A percentile compares a stretch with the other conserved stretches of the same genome.
Evolutionary conservation across 441 rosid species (phyloP).

Genomic region (Adansonia gregorii): DNA sequence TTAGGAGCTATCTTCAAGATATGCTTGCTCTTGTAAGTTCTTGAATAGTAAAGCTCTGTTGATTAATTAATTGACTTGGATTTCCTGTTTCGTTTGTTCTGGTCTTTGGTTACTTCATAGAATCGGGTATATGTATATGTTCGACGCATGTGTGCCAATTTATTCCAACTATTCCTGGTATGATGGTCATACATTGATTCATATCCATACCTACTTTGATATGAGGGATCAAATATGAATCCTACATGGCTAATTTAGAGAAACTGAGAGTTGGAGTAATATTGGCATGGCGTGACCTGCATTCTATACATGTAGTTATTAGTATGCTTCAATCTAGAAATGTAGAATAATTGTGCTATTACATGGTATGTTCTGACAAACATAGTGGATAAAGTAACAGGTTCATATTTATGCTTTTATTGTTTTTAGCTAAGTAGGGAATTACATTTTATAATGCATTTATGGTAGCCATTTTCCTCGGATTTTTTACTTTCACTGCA

Average conservation of each 20-base stretch:
- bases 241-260: background rate
- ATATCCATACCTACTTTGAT: background rate
- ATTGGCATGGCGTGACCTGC: background rate
- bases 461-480: background rate
- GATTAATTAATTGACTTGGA: background rate
- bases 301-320: background rate
- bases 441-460: background rate
- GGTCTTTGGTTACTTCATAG: background rate
- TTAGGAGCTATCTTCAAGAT: slow-evolving; percentile 84
- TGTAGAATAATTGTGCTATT: background rate
- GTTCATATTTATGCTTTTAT: background rate
- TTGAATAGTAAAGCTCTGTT: background rate
- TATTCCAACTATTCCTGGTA: background rate
- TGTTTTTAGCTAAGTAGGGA: background rate
- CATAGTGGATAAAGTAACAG: background rate
- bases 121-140: background rate
- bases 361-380: background rate
- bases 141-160: background rate
- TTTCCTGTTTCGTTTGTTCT: background rate
- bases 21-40: slow-evolving; percentile 87
- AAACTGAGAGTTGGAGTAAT: slow-evolving; percentile 3
- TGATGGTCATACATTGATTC: background rate
- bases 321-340: background rate
- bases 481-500: background rate
- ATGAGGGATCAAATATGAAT: background rate